A percentile compares a stretch with the other conserved stretches of the same genome.
Evolutionary conservation across 169 alveolate genomes (phyloP).

Genomic region (Eimeria acervulina): DNA sequence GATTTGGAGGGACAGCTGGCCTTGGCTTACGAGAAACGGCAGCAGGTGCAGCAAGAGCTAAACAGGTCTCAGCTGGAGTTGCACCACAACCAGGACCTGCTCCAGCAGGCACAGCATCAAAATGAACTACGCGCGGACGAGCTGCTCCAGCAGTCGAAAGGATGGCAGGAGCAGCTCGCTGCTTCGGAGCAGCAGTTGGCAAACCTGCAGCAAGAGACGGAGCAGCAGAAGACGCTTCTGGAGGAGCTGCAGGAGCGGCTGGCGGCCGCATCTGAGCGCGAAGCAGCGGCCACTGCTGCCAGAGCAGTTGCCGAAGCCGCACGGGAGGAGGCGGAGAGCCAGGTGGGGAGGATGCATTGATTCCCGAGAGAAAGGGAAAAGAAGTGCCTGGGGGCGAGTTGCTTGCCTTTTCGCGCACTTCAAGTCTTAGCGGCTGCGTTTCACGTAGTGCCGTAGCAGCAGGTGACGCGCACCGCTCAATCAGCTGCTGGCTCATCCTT

Average conservation of each 20-base stretch:
- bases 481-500: not conserved
- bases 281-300: conserved; percentile 49
- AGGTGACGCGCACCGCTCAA: not conserved
- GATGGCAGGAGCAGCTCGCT: conserved; percentile 1
- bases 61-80: not conserved
- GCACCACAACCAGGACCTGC: conserved; percentile 5
- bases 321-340: conserved; percentile 36
- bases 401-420: not conserved
- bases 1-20: conserved; percentile 23
- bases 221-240: conserved; percentile 47
- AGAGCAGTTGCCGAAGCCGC: conserved; percentile 63
- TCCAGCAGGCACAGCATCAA: conserved; percentile 11
- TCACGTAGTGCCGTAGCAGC: not conserved
- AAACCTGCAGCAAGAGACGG: conserved; percentile 26
- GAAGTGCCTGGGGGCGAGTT: not conserved
- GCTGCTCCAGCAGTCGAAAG: not conserved
- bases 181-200: conserved; percentile 38
- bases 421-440: not conserved
- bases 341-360: not conserved
- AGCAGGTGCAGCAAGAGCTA: conserved; percentile 30
- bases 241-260: conserved; percentile 30
- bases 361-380: not conserved
- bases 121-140: not conserved
- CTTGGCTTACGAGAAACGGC: conserved; percentile 14
- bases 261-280: conserved; percentile 34